Conservation (phyloP, 148 eudicot species). For the Rhododendron ovatum region DNA sequence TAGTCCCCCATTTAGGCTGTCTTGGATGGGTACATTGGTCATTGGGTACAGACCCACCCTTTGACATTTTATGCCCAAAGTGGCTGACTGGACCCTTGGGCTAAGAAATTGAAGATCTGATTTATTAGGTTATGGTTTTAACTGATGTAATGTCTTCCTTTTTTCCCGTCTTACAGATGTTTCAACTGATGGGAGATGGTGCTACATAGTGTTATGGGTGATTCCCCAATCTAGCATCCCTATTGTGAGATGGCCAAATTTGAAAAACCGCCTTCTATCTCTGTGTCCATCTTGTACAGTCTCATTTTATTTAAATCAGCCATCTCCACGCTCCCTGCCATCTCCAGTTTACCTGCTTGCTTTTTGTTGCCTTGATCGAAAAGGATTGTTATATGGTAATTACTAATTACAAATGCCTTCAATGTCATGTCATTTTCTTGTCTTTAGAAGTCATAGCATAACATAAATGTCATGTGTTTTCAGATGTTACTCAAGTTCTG, state of each 20-base stretch:
- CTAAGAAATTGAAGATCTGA: neutral
- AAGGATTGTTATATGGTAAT: slow-evolving; percentile 73
- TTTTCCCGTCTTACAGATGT: slow-evolving; percentile 35
- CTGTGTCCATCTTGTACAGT: slow-evolving; percentile 58
- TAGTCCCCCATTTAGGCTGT: neutral
- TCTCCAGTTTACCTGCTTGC: slow-evolving; percentile 49
- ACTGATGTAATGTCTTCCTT: neutral
- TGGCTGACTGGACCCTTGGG: neutral
- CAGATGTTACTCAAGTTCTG: slow-evolving; percentile 74
- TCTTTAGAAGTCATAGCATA: neutral
- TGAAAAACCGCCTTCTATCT: slow-evolving; percentile 52
- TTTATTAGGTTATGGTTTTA: neutral
- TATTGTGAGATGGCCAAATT: slow-evolving; percentile 45
- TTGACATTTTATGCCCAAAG: neutral
- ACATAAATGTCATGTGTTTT: neutral
- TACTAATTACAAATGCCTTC: neutral
- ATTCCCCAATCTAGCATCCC: slow-evolving; percentile 41
- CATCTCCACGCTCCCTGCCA: slow-evolving; percentile 16
- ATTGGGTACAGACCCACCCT: neutral
- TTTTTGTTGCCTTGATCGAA: slow-evolving; percentile 57
- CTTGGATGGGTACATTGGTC: neutral
- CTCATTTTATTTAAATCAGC: slow-evolving; percentile 51
- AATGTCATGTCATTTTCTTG: neutral
- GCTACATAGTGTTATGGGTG: slow-evolving; percentile 71
- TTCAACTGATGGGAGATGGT: slow-evolving; percentile 87